These are phyloP conservation scores for Stemphylium vesicarium DNA, from an alignment of 2,329 filamentous ascomycete genomes.

Conservation along the genomic window DNA sequence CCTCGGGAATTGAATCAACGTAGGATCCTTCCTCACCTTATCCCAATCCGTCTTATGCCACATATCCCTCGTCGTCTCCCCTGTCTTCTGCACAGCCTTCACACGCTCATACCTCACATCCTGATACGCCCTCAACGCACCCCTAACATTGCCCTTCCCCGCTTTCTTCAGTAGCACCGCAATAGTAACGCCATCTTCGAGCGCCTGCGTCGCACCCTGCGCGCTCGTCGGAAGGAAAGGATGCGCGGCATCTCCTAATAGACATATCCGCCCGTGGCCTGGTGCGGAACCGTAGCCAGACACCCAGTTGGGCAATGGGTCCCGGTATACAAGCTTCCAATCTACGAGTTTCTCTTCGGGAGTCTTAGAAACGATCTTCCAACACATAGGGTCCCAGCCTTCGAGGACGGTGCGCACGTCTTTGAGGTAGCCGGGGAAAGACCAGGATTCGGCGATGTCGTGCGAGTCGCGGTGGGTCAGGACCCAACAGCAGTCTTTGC, in stretches of 20 bases:
- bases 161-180: constrained; percentile 35
- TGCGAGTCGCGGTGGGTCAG: constrained; percentile 45
- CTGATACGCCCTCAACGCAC: constrained; percentile 41
- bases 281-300: constrained; percentile 52
- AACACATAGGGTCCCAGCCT: constrained; percentile 45
- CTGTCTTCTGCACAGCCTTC: constrained; percentile 44
- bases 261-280: constrained; percentile 52
- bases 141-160: constrained; percentile 38
- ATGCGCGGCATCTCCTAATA: constrained; percentile 63
- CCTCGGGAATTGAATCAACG: constrained; percentile 37
- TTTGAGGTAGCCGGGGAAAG: constrained; percentile 42
- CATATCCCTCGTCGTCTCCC: constrained; percentile 43
- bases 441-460: constrained; percentile 47
- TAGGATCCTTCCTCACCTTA: constrained; percentile 40
- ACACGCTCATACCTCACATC: constrained; percentile 44
- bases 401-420: constrained; percentile 43
- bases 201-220: constrained; percentile 61
- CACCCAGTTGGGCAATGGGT: constrained; percentile 61
- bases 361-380: constrained; percentile 45
- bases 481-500: constrained; percentile 48
- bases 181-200: constrained; percentile 55
- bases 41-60: constrained; percentile 47
- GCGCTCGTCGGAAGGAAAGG: constrained; percentile 61
- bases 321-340: constrained; percentile 63
- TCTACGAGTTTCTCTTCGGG: constrained; percentile 52